phyloP scores from a whole-genome alignment of 2,329 filamentous ascomycete genomes.

The Verticillium dahliae region DNA sequence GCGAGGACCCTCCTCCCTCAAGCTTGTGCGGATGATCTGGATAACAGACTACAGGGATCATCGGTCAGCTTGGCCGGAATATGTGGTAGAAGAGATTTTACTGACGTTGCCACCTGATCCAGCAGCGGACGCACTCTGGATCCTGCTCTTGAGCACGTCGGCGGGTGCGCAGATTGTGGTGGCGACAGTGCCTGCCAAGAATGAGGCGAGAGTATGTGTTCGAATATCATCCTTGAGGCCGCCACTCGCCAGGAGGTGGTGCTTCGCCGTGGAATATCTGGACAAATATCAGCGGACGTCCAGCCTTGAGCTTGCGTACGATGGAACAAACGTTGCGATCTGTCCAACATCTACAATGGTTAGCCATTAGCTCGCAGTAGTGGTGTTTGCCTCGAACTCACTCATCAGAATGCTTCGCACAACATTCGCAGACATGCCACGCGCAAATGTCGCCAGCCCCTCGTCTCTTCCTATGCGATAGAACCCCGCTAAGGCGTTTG shows the following conservation, averaged over 20 bases:
- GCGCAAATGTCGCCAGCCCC: constrained; percentile 27
- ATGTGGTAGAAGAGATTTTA: constrained; percentile 5
- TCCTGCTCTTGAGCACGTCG: constrained; percentile 36
- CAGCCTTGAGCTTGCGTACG: not conserved
- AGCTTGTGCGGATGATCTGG: constrained; percentile 24
- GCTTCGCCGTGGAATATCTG: constrained; percentile 28
- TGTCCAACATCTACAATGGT: constrained; percentile 30
- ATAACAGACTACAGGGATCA: constrained; percentile 20
- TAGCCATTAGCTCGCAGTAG: constrained; percentile 6
- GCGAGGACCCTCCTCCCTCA: constrained; percentile 29
- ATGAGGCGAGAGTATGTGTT: constrained; percentile 31
- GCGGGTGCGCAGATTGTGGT: constrained; percentile 38
- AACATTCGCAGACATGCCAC: constrained; percentile 32
- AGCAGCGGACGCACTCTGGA: constrained; percentile 24
- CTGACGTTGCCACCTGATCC: constrained; percentile 6
- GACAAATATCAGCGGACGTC: not conserved
- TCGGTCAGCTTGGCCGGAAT: not conserved
- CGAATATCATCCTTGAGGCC: constrained; percentile 28
- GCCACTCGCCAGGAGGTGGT: constrained; percentile 18
- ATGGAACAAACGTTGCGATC: constrained; percentile 30
- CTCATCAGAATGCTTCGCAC: constrained; percentile 37
- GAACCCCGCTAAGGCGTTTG: constrained; percentile 27
- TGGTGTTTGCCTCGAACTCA: constrained; percentile 13
- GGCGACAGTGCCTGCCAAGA: constrained; percentile 36
- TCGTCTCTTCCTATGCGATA: constrained; percentile 28